A percentile compares a stretch with the other conserved stretches of the same genome.
These are phyloP conservation scores for Inosperma sp. DNA, from an alignment of 768 basidiomycete species.

Conservation along the genomic window DNA sequence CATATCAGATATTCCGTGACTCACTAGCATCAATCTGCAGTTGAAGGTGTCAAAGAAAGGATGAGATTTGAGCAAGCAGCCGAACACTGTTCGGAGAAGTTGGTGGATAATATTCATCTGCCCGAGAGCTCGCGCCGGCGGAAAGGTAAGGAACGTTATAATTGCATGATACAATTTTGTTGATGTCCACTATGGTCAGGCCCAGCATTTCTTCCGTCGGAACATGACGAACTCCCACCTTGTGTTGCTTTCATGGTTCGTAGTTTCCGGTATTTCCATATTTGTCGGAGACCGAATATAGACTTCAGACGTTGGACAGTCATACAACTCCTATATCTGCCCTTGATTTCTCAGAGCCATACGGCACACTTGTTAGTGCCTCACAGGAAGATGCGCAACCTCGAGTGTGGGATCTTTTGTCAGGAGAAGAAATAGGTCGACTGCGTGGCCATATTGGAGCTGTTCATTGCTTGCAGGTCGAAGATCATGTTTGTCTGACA, in stretches of 20 bases:
- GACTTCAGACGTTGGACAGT: conserved; percentile 69
- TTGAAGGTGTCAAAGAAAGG: conserved; percentile 86
- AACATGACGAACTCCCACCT: conserved; percentile 91
- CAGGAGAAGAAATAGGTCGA: conserved; percentile 81
- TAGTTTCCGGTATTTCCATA: conserved; percentile 5
- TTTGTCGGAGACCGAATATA: no score
- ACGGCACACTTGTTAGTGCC: conserved; percentile 87
- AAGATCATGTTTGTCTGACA: conserved; percentile 85
- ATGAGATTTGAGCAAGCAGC: conserved; percentile 62
- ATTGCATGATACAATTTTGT: background rate
- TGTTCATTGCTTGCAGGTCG: conserved; percentile 91
- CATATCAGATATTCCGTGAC: background rate
- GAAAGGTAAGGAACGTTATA: conserved; percentile 44
- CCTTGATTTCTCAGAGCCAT: conserved; percentile 95
- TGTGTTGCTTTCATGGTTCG: conserved; percentile 95
- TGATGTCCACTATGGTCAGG: conserved; percentile 39
- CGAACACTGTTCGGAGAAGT: conserved; percentile 24
- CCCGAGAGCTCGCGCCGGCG: conserved; percentile 63
- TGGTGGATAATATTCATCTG: conserved; percentile 40
- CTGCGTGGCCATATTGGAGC: conserved; percentile 75
- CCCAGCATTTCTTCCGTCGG: conserved; percentile 93
- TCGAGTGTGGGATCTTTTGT: conserved; percentile 91
- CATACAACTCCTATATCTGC: conserved; percentile 81
- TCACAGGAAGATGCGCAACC: conserved; percentile 83
- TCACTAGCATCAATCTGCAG: conserved; percentile 36